These are phyloP conservation scores for Aspergillus sclerotioniger DNA, from an alignment of 495 filamentous ascomycete species.

Conservation along the genomic window DNA sequence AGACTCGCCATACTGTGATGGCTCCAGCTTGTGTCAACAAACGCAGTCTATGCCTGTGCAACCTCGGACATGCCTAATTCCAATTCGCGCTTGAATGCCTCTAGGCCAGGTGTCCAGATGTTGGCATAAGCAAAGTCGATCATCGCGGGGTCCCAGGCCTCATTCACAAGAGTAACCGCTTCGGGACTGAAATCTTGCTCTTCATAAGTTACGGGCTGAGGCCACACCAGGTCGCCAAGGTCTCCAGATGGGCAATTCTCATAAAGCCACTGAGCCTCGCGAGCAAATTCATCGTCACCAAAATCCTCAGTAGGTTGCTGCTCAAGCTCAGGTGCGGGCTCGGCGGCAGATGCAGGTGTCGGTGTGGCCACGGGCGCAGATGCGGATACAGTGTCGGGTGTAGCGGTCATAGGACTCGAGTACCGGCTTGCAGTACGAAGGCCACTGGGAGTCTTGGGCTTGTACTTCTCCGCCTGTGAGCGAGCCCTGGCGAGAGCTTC, in stretches of 20 bases:
- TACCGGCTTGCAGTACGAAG: conserved; percentile 42
- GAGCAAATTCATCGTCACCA: conserved; percentile 28
- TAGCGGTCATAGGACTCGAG: conserved; percentile 28
- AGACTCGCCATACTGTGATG: background rate
- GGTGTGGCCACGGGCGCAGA: background rate
- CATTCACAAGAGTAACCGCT: conserved; percentile 9
- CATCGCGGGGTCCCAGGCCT: conserved; percentile 18
- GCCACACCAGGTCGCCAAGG: conserved; percentile 24
- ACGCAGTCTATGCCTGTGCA: conserved; percentile 4
- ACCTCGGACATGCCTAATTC: background rate
- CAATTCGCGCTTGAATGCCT: conserved; percentile 17
- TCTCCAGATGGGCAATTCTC: conserved; percentile 29
- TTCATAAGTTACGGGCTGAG: conserved; percentile 12
- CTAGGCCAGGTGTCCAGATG: conserved; percentile 14
- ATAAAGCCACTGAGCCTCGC: conserved; percentile 28
- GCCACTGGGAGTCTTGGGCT: conserved; percentile 48
- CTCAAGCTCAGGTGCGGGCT: conserved; percentile 1
- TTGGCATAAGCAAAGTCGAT: conserved; percentile 13
- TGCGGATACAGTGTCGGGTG: conserved; percentile 15
- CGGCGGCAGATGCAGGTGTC: conserved; percentile 15
- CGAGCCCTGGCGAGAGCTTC: conserved; percentile 34
- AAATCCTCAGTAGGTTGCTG: conserved; percentile 16
- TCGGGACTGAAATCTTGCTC: conserved; percentile 14
- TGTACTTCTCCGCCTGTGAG: conserved; percentile 41
- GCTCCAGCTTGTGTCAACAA: too few species aligned